Base-by-base conservation (phyloP, 2,329 filamentous ascomycete species). In the Aspergillus ibericus region DNA sequence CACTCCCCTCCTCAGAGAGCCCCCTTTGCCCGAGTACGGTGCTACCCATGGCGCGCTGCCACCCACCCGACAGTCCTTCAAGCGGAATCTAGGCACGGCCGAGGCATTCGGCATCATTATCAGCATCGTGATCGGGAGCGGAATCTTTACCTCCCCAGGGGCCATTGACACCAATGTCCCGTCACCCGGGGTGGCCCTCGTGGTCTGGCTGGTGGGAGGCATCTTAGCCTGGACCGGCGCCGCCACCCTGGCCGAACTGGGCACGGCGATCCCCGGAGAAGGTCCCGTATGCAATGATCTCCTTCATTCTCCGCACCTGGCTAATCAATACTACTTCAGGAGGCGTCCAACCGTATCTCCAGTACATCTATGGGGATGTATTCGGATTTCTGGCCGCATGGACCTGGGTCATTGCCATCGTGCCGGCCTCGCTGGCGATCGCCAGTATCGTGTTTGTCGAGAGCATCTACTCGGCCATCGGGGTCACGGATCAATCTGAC, bases 41-140 rank as follows among this genome's bases (percentile, higher is more conserved):
- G 13, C n/a, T 22, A 20, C 4, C 9, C 8, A 18, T 13, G 38
- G 18, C 5, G 10, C 38, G 10, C 5, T n/a, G 18, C 38, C n/a
- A 42, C 18, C 38, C 10, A 6, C 27, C 10, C 18, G 5, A 1
- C n/a, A 42, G 16, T 42, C 58, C 8, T 64, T 64, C 40, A 59
- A 52, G 36, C 60, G 56, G 1, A 61, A 61, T 15, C 58, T 64
- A 1, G 62, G 62, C 2, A 54, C 62, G 4, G 16, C 58, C 16
- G 62, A 64, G 47, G 62, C 62, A 9, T 64, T 64, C 42, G 51
- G 62, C 44, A 63, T 64, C 44, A 57, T 64, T 20, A 63, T 64
- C 38, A 64, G 60, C 47, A 63, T 64, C 22, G 62, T 64, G 5
- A 61, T 63, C 10, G 62, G 62, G 4, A 64, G 62, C 36, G 62